phyloP scores from a whole-genome alignment of 1,139 yeast genomes.

The Kodamaea alishanica region DNA sequence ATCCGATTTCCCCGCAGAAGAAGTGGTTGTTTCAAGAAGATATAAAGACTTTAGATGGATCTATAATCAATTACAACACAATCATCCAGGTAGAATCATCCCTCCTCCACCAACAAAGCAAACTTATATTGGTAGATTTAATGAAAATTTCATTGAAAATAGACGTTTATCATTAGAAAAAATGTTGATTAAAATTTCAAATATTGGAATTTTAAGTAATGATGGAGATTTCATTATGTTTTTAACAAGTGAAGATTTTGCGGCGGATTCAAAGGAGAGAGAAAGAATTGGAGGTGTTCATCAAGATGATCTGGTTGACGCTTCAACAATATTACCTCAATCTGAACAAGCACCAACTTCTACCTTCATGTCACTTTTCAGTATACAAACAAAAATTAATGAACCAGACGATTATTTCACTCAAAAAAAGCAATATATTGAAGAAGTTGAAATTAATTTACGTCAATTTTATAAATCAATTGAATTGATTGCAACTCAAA shows the following conservation, averaged over 20 bases:
- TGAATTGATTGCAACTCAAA: slow-evolving; percentile 70
- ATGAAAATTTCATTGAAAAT: slow-evolving; percentile 82
- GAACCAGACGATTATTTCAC: slow-evolving; percentile 81
- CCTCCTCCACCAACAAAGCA: slow-evolving; percentile 99
- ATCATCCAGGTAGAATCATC: slow-evolving; percentile 84
- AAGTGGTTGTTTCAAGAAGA: slow-evolving; percentile 62
- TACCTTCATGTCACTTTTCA: slow-evolving; percentile 63
- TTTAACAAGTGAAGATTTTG: slow-evolving; percentile 69
- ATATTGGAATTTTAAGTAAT: slow-evolving; percentile 51
- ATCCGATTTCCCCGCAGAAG: slow-evolving; percentile 21
- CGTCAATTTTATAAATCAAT: slow-evolving; percentile 66
- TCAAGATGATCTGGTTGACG: slow-evolving; percentile 21
- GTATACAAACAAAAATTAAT: slow-evolving; percentile 55
- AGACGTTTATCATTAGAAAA: slow-evolving; percentile 83
- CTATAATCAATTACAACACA: slow-evolving; percentile 79
- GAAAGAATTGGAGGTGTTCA: slow-evolving; percentile 40
- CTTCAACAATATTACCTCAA: slow-evolving; percentile 17
- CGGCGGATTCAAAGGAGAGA: slow-evolving; percentile 59
- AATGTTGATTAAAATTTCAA: slow-evolving; percentile 72
- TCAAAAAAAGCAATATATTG: slow-evolving; percentile 66
- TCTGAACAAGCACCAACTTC: slow-evolving; percentile 16
- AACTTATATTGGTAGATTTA: slow-evolving; percentile 77
- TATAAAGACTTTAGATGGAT: slow-evolving; percentile 86
- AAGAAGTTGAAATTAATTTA: slow-evolving; percentile 69
- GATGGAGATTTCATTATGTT: slow-evolving; percentile 80